A percentile compares a stretch with the other conserved stretches of the same genome.
These are phyloP conservation scores for Harringtonia lauricola DNA, from an alignment of 2,329 filamentous ascomycete species.

Conservation along the genomic window DNA sequence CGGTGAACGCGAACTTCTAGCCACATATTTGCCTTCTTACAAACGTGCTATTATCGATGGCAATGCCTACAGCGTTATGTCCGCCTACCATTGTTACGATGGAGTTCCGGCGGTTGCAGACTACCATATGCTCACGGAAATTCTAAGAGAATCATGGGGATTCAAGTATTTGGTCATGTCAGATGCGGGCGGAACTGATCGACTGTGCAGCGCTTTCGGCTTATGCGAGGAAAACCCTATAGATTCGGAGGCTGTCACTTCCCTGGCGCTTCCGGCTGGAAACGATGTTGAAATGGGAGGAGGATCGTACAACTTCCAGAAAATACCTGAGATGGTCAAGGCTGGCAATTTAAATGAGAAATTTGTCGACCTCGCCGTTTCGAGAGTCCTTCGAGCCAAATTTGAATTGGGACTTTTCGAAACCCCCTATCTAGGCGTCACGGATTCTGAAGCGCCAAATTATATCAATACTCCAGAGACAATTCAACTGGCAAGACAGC, in stretches of 20 bases:
- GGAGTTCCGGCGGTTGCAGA: conserved; percentile 58
- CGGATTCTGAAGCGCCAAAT: conserved; percentile 40
- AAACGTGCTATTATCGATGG: conserved; percentile 61
- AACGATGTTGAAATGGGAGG: conserved; percentile 59
- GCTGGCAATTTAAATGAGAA: conserved; percentile 47
- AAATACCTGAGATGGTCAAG: conserved; percentile 53
- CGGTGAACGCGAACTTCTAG: conserved; percentile 41
- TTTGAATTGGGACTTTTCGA: conserved; percentile 64
- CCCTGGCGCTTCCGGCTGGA: conserved; percentile 50
- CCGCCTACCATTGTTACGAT: conserved; percentile 64
- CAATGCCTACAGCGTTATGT: conserved; percentile 60
- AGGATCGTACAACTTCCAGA: conserved; percentile 55
- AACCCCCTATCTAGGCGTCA: conserved; percentile 50
- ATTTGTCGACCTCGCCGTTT: conserved; percentile 54
- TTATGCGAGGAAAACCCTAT: conserved; percentile 49
- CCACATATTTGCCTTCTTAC: conserved; percentile 48
- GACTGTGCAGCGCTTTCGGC: conserved; percentile 27
- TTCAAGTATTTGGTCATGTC: conserved; percentile 38
- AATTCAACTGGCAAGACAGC: conserved; percentile 46
- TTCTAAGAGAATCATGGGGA: conserved; percentile 61
- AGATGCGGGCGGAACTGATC: not conserved
- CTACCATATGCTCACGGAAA: conserved; percentile 53
- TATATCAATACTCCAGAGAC: conserved; percentile 48
- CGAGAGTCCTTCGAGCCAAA: conserved; percentile 54
- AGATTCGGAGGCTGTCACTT: conserved; percentile 53